Base-by-base conservation (phyloP, 495 filamentous ascomycete species). In the Talaromyces ruber region DNA sequence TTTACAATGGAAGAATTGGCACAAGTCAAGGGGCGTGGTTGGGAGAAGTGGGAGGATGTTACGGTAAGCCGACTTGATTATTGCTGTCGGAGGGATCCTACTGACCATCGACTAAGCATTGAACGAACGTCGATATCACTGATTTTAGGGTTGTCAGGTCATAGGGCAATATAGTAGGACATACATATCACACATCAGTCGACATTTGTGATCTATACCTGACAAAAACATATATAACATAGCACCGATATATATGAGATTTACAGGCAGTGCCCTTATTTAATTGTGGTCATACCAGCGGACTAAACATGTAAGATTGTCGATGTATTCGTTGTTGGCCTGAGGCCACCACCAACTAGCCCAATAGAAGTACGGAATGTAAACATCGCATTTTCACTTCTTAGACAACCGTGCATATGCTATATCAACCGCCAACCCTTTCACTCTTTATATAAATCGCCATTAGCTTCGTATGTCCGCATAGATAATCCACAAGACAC, bases 1-100 rank as follows among this genome's bases (percentile, higher is more conserved):
- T 89, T 93, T 82, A 92, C 90, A 11, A 87, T 86, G 77, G 88
- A 92, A 58, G 94, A 97, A 68, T 81, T 98, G 56, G 78, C 84
- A 32, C 83, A 88, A 26, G 93, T 98, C 37, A 86, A 90, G 66
- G 94, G 94, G 63, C 86, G 94, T 64, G 89, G 90, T 63, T 98
- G 94, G 94, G 92, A 96, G 74, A 91, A 94, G 58, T 77, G 80
- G 77, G 80, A 83, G 56, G 80, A 83, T 71, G 74, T 88, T 11
- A 59, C 61, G 18, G 61, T 63, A 28, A 32, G 61, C 50, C 14
- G 25, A 26, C 34, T 47, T 3, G n/a, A n/a, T 47, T 18, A 47
- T 18, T 47, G 18, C 18, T 22, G 2, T 22, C n/a, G 18, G 1
- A 47, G n/a, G 18, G 9, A 47, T 2, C 8, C 21, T 47, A 21